A percentile compares a stretch with the other conserved stretches of the same genome.
phyloP scores from a whole-genome alignment of 306 rosid species.

The Senna siamea region DNA sequence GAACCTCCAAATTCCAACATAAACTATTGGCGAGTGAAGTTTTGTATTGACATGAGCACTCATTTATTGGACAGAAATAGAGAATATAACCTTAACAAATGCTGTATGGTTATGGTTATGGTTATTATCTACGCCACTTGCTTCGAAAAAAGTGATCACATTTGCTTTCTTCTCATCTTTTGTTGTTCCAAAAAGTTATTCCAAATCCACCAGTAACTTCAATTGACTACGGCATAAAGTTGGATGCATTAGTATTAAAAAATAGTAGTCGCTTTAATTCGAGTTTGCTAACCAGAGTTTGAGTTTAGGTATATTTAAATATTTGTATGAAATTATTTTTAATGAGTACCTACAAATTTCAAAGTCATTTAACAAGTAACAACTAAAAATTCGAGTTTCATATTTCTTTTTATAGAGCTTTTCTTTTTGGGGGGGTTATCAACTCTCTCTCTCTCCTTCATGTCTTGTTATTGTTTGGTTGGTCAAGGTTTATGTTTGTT shows the following conservation, averaged over 20 bases:
- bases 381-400: too few species aligned
- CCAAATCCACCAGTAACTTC: not conserved
- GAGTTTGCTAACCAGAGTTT: too few species aligned
- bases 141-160: conserved; percentile 6
- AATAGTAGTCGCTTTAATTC: too few species aligned
- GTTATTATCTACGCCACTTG: conserved; percentile 32
- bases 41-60: not conserved
- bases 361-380: too few species aligned
- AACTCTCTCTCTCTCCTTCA: too few species aligned
- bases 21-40: not conserved
- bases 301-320: too few species aligned
- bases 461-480: not conserved
- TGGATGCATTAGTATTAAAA: not conserved
- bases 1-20: not conserved
- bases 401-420: too few species aligned
- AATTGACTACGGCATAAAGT: not conserved
- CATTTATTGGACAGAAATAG: not conserved
- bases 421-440: too few species aligned
- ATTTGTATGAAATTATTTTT: too few species aligned
- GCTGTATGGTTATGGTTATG: not conserved
- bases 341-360: too few species aligned
- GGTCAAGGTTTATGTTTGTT: not conserved
- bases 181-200: conserved; percentile 6
- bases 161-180: not conserved
- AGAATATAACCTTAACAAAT: conserved; percentile 14